Base-by-base conservation (phyloP, 768 basidiomycete species). In the Amanita exitialis region DNA sequence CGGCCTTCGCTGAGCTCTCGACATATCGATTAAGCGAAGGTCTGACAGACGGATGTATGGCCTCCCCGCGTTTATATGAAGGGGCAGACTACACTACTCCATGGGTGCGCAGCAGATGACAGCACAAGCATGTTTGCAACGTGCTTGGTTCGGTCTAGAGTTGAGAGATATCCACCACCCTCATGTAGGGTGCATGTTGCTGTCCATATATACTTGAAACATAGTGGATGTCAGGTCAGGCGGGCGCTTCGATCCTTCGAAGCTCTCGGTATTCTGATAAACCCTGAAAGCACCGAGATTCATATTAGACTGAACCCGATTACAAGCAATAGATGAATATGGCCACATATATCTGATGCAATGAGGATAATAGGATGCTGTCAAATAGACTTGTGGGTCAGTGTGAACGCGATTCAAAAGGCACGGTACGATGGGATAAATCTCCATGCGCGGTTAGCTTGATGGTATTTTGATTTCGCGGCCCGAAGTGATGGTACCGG, bases 1-100 rank as follows among this genome's bases (percentile, higher is more conserved):
- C 2, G 68, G 66, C 30, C 62, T 56, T 57, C 72, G 35, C 35
- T 49, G 47, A 47, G 10, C 59, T 41, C 53, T 32, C n/a, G 55
- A 45, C 61, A 60, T 62, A 8, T 46, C 21, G 30, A 35, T n/a
- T 44, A 12, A 15, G 23, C 25, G 23, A 27, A 23, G 6, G 23
- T 7, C 25, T 7, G 15, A 18, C n/a, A 3, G 23, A 25, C 6
- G 10, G 15, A 18, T 12, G 13, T 2, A n/a, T 10, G 6, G 38
- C 16, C n/a, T 27, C 8, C 27, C 38, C 9, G n/a, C 16, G 9
- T 30, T 28, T 49, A 38, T 49, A 41, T 15, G 20, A 32, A 25
- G n/a, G 27, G 15, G 13, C 10, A 12, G 42, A 44, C 27, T 27
- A 25, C 13, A 44, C 27, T 7, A 25, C 43, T 28, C n/a, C 25